Base-by-base conservation (phyloP, 805 yeast genomes). In the Phaffomyces opuntiae region DNA sequence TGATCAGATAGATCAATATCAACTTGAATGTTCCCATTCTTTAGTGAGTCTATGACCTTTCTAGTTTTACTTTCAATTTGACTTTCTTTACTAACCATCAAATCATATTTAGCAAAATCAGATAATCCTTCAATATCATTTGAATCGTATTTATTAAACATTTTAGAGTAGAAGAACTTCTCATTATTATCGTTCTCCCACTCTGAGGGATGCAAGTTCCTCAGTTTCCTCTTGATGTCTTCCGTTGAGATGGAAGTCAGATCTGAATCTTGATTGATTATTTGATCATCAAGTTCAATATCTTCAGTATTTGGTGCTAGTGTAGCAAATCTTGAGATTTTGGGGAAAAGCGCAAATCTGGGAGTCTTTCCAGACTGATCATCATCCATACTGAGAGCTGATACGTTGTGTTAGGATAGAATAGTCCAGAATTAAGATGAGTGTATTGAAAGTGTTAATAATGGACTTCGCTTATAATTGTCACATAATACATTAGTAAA, bases 31-130 rank as follows among this genome's bases (percentile, higher is more conserved):
- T 53, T 47, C 14, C 47, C 48, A 16, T 50, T 43, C 13, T 47
- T 51, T 45, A 52, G 38, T 13, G 49, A 52, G 8, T 45, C 49
- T 2, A 52, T 16, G 2, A 50, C 49, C 33, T 50, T 49, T 40
- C 52, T 55, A 0, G 61, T 53, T 46, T 60, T 62, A 3, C 50
- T 52, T 45, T 66, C 62, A 14, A 67, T 41, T 29, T 53, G 50
- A 11, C 59, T 60, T 40, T 68, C 73, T 41, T 55, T 48, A 36
- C 59, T 58, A 1, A 68, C 62, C 52, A 60, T 60, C n/a, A 49
- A 39, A 40, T 68, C 66, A 48, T 67, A 69, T 6, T 47, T 46
- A 9, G 55, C 59, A 44, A 68, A 69, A 48, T 68, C 73, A 25
- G 53, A 47, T 2, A 44, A 36, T 5, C 42, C 53, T 9, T 40